A percentile compares a stretch with the other conserved stretches of the same genome.
Evolutionary conservation across 495 filamentous ascomycete genomes (phyloP).

Genomic region (Annulohypoxylon stygium): DNA sequence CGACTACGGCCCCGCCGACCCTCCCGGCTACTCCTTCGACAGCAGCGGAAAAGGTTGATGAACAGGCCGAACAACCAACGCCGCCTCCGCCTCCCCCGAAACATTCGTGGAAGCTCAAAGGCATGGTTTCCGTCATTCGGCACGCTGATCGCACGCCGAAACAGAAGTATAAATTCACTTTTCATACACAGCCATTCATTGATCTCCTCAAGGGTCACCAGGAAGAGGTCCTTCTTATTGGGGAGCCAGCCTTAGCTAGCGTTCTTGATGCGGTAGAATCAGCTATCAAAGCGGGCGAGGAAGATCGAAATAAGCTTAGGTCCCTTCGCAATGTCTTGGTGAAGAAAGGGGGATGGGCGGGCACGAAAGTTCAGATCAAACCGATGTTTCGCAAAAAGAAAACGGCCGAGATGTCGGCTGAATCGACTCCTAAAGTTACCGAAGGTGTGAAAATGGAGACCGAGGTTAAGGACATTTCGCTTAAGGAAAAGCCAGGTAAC

Average conservation of each 20-base stretch:
- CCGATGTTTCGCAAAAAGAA: slow-evolving; percentile 94
- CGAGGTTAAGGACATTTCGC: slow-evolving; percentile 72
- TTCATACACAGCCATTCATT: slow-evolving; percentile 96
- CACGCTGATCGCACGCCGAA: slow-evolving; percentile 98
- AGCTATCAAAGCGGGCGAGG: slow-evolving; percentile 80
- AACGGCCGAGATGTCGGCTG: slow-evolving; percentile 59
- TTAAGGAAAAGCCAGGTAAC: slow-evolving; percentile 69
- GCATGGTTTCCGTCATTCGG: slow-evolving; percentile 95
- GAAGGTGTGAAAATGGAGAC: slow-evolving; percentile 45
- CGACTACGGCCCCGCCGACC: slow-evolving; percentile 59
- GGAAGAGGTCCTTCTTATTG: slow-evolving; percentile 95
- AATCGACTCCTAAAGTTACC: slow-evolving; percentile 40
- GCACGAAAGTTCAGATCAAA: slow-evolving; percentile 99
- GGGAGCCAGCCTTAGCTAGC: slow-evolving; percentile 88
- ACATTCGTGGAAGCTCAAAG: slow-evolving; percentile 97
- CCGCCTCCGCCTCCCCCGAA: slow-evolving; percentile 88
- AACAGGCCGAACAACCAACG: slow-evolving; percentile 49
- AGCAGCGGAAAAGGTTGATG: slow-evolving; percentile 47
- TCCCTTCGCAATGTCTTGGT: slow-evolving; percentile 85
- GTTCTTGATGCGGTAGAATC: slow-evolving; percentile 85
- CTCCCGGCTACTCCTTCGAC: slow-evolving; percentile 58
- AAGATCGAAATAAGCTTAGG: slow-evolving; percentile 88
- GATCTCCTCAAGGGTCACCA: slow-evolving; percentile 93
- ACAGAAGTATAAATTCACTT: slow-evolving; percentile 99
- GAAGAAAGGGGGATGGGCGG: slow-evolving; percentile 92